Conservation (phyloP, 176 grass and related monocot species). For the Hordeum vulgare region DNA sequence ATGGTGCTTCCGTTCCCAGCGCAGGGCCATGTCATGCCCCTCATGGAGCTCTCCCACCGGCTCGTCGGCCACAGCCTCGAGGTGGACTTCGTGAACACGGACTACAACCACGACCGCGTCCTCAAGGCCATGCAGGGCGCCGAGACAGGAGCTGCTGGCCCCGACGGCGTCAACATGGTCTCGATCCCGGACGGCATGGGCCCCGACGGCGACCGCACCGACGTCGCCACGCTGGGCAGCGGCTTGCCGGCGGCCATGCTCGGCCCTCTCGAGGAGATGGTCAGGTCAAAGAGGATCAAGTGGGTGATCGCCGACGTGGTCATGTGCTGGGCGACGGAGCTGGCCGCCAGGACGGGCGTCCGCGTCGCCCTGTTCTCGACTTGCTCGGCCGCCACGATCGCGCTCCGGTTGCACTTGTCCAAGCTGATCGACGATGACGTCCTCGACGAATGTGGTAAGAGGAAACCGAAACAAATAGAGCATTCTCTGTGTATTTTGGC, state of each 20-base stretch:
- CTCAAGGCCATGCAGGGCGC: constrained; percentile 7
- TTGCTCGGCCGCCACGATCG: constrained; percentile 12
- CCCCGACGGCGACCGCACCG: constrained; percentile 39
- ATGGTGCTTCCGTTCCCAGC: constrained; percentile 41
- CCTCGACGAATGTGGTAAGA: constrained; percentile 47
- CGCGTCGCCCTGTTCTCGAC: constrained; percentile 27
- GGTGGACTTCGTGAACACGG: constrained; percentile 35
- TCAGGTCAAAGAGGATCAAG: constrained; percentile 29
- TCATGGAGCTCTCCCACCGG: constrained; percentile 52
- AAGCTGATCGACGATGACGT: constrained; percentile 38
- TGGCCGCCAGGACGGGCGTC: constrained; percentile 16
- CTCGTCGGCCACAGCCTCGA: constrained; percentile 32
- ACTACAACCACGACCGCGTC: constrained; percentile 35
- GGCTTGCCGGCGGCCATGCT: constrained; percentile 21
- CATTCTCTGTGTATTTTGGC: background rate
- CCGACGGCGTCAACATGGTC: constrained; percentile 40
- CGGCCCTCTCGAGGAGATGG: constrained; percentile 26
- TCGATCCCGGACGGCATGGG: constrained; percentile 54
- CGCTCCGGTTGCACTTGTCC: constrained; percentile 8
- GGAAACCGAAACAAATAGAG: background rate
- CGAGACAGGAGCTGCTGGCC: constrained; percentile 1
- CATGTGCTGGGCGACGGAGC: constrained; percentile 33
- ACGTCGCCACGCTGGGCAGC: constrained; percentile 17
- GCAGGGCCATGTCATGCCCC: constrained; percentile 46
- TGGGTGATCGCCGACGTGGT: constrained; percentile 47